Percentiles rank a stretch among this genome's conserved stretches.
These are phyloP conservation scores for Prunus dulcis DNA, from an alignment of 306 rosid genomes.

Conservation along the genomic window DNA sequence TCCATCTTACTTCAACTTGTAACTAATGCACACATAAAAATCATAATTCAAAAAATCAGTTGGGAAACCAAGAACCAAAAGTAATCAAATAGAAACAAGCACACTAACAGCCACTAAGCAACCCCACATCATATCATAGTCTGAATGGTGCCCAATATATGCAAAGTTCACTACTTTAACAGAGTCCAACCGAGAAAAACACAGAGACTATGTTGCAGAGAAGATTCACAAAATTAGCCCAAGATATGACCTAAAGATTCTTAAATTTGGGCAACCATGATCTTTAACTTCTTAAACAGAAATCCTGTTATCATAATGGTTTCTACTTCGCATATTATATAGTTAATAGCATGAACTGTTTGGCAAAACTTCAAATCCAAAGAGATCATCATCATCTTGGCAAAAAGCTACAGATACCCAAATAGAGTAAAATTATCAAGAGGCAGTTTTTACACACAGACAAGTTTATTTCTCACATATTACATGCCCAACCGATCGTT, in stretches of 20 bases:
- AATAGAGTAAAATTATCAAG: neutral
- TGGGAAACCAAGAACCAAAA: neutral
- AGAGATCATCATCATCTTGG: neutral
- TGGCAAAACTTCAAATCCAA: neutral
- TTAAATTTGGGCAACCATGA: slow-evolving; percentile 2
- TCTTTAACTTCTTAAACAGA: neutral
- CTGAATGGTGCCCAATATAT: neutral
- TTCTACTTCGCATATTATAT: neutral
- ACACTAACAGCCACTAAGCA: neutral
- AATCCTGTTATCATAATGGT: neutral
- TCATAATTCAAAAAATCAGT: neutral
- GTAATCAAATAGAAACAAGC: neutral
- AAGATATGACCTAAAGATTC: neutral
- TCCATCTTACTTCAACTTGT: slow-evolving; percentile 42
- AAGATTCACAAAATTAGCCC: neutral
- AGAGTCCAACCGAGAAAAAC: neutral
- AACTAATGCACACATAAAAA: neutral
- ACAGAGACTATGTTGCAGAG: neutral
- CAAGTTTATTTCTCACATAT: too few species aligned
- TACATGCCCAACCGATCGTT: neutral
- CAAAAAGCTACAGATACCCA: neutral
- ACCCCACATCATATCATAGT: neutral
- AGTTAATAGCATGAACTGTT: neutral
- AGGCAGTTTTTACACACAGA: too few species aligned
- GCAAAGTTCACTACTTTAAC: neutral